Evolutionary conservation across 2,329 filamentous ascomycete species (phyloP), one percentile per base, ranked within the genome.

Genomic region (Exophiala alcalophila): DNA sequence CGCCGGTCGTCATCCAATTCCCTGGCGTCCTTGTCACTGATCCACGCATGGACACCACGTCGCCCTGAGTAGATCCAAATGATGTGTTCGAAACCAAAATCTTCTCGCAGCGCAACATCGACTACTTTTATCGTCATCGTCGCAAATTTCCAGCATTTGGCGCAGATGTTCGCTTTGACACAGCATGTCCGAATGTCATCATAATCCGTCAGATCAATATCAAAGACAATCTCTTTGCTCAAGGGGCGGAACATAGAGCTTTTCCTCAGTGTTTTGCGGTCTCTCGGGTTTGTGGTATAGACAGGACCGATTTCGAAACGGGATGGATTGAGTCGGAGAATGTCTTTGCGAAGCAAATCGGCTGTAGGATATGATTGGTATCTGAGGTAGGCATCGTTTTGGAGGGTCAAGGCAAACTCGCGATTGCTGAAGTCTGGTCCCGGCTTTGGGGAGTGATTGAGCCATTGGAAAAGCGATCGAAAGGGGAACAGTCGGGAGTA

Each of bases 201-300:
- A 67, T 98, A 98, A 68, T 97, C 92, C 40, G 92, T 97, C 78
- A 98, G 78, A 77, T 98, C 92, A 59, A 98, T 97, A 83, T 98
- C 92, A 65, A 98, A 97, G 57, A 95, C 95, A 26, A 98, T 72
- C 65, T 98, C 92, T 65, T 98, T 98, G 42, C 86, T 78, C 21
- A 96, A 65, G 0, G 92, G 91, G 52, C 83, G 84, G 69, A 98
- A 96, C 6, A 86, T 80, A 33, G 80, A 80, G 24, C 83, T 78
- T 64, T 89, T 91, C 39, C 84, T 81, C 23, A 97, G 67, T 0
- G 83, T 83, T 69, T 97, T 98, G 59, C 91, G 83, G 58, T 98
- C 92, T 57, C 89, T 84, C 1, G 92, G 92, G 63, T 97, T 96
- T 32, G 89, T 85, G 38, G 78, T 88, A 69, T 98, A 98, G 34